These are phyloP conservation scores for Fusarium oxysporum DNA, from an alignment of 2,329 filamentous ascomycete species.

Conservation along the genomic window DNA sequence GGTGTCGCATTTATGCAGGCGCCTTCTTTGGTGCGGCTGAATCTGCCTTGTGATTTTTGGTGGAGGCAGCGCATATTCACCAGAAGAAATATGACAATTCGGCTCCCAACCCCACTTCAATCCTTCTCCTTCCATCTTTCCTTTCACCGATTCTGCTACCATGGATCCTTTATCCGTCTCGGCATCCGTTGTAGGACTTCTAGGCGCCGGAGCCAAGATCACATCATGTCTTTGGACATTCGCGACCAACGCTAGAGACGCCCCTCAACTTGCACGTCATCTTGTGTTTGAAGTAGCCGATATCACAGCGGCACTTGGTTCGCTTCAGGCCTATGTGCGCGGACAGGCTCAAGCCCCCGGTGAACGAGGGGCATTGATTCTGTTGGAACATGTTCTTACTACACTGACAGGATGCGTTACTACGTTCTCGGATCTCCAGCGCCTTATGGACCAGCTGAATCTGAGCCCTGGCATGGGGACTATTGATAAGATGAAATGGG, in stretches of 20 bases:
- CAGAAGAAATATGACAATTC: neutral
- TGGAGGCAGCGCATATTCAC: neutral
- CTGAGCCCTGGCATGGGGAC: neutral
- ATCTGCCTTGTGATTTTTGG: neutral
- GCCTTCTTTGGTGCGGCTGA: neutral
- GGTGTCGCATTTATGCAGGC: neutral
- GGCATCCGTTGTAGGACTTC: neutral
- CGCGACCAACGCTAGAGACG: neutral
- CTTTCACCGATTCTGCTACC: accelerated
- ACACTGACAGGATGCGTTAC: neutral
- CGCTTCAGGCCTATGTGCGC: neutral
- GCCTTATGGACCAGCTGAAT: neutral
- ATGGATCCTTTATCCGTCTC: neutral
- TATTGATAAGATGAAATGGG: neutral
- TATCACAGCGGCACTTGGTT: neutral
- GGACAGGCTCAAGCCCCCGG: neutral
- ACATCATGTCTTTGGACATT: neutral
- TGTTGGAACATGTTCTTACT: neutral
- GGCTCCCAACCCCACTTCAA: neutral
- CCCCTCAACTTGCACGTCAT: neutral
- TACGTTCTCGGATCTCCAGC: neutral
- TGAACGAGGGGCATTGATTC: neutral
- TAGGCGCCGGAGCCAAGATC: neutral
- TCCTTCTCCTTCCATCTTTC: neutral
- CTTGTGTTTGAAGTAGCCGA: neutral